Conservation (phyloP, 176 grass and related monocot genomes). For the Carex myosuroides region DNA sequence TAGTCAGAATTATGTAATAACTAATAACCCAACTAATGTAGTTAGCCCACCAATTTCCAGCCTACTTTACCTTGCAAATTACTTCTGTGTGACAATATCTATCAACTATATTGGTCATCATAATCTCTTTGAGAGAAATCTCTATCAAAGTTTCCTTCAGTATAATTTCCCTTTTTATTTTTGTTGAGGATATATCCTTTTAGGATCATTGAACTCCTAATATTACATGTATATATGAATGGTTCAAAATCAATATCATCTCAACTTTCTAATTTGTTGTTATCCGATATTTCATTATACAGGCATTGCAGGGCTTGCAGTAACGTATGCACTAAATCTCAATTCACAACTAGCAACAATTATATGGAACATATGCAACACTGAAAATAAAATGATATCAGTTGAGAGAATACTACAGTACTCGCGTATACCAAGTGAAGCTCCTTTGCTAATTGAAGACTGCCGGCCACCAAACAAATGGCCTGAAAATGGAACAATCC, state of each 20-base stretch:
- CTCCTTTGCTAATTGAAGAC: conserved; percentile 72
- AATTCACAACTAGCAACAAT: conserved; percentile 68
- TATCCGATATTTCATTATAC: conserved; percentile 14
- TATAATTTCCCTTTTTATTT: background rate
- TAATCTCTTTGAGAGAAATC: background rate
- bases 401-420: conserved; percentile 99
- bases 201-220: background rate
- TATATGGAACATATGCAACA: conserved; percentile 91
- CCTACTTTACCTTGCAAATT: background rate
- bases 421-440: conserved; percentile 69
- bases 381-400: conserved; percentile 99
- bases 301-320: conserved; percentile 95
- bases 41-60: background rate
- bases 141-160: background rate
- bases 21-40: background rate
- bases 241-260: background rate
- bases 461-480: conserved; percentile 45
- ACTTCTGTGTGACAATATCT: background rate
- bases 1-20: background rate
- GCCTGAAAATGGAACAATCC: conserved; percentile 74
- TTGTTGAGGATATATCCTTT: too few relatives aligned
- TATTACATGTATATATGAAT: background rate
- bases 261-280: background rate
- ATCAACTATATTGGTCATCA: background rate
- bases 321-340: conserved; percentile 92